Evolutionary conservation across 2,329 filamentous ascomycete genomes (phyloP).

Genomic region (Xylariaceae sp.): DNA sequence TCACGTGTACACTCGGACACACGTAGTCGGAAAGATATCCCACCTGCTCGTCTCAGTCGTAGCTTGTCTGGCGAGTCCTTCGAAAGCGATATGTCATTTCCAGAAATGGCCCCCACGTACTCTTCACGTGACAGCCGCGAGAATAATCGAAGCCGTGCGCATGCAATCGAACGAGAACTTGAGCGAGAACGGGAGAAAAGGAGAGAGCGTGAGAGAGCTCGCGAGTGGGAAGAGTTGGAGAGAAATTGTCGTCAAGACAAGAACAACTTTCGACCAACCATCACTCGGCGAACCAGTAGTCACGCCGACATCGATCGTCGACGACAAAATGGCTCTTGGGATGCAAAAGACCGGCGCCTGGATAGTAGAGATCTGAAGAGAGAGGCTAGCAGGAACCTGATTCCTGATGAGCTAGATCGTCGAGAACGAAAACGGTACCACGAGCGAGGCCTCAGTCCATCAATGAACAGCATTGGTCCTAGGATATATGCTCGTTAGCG

Average conservation of each 20-base stretch:
- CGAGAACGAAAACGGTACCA: conserved; percentile 27
- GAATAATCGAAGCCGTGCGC: conserved; percentile 23
- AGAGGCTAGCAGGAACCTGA: conserved; percentile 30
- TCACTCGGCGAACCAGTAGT: conserved; percentile 29
- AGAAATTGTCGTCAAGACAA: conserved; percentile 25
- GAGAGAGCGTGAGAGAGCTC: conserved; percentile 22
- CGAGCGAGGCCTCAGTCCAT: conserved; percentile 20
- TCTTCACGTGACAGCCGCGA: conserved; percentile 25
- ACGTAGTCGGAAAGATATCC: conserved; percentile 23
- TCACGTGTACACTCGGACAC: conserved; percentile 14
- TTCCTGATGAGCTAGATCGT: conserved; percentile 28
- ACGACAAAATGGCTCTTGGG: conserved; percentile 24
- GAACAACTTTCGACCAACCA: conserved; percentile 24
- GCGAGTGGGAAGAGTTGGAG: conserved; percentile 24
- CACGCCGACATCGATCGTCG: conserved; percentile 29
- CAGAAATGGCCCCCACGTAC: conserved; percentile 23
- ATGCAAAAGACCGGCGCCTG: conserved; percentile 24
- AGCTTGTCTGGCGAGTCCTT: conserved; percentile 29
- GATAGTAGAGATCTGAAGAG: conserved; percentile 30
- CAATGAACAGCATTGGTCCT: conserved; percentile 25
- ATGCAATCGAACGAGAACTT: conserved; percentile 16
- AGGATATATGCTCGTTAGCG: conserved; percentile 26
- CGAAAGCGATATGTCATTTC: conserved; percentile 27
- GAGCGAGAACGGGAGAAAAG: conserved; percentile 22
- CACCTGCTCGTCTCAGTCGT: conserved; percentile 23